A percentile compares a stretch with the other conserved stretches of the same genome.
Evolutionary conservation across 352 stramenopile genomes (phyloP).

Genomic region (Globisporangium recalcitrans): DNA sequence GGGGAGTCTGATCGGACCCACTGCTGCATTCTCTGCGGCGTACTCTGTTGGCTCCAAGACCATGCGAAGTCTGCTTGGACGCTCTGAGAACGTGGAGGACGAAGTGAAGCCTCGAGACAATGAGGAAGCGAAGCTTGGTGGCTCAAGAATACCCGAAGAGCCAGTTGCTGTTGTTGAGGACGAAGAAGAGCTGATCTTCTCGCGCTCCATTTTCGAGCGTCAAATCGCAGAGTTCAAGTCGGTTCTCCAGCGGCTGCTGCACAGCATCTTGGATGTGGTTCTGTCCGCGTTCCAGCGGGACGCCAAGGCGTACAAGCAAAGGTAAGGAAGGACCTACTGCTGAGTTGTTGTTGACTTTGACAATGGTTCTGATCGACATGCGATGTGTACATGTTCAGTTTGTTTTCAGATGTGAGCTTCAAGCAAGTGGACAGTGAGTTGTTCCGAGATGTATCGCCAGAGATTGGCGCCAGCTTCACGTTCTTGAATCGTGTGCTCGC

Average conservation of each 20-base stretch:
- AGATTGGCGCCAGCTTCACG: constrained; percentile 28
- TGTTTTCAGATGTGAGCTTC: constrained; percentile 3
- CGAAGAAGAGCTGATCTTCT: constrained; percentile 60
- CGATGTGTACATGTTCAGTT: constrained; percentile 6
- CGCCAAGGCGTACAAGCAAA: constrained; percentile 26
- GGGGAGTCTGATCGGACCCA: constrained; percentile 65
- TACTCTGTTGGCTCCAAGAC: constrained; percentile 76
- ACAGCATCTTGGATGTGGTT: constrained; percentile 22
- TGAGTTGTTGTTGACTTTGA: constrained; percentile 17
- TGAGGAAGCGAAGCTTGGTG: background rate
- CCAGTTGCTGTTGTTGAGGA: constrained; percentile 8
- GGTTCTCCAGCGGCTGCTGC: constrained; percentile 28
- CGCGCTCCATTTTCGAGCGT: constrained; percentile 68
- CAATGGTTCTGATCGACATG: background rate
- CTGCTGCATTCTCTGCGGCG: constrained; percentile 55
- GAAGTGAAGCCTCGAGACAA: background rate
- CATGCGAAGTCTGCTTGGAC: constrained; percentile 60
- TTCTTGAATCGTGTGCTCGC: constrained; percentile 25
- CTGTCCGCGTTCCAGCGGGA: constrained; percentile 20
- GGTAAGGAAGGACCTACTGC: constrained; percentile 22
- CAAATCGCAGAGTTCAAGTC: constrained; percentile 43
- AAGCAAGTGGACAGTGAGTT: background rate
- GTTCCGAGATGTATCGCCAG: constrained; percentile 27
- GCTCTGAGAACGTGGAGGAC: constrained; percentile 8
- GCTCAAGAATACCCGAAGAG: background rate